These are phyloP conservation scores for Baorangia bicolor DNA, from an alignment of 768 basidiomycete species.

Conservation along the genomic window DNA sequence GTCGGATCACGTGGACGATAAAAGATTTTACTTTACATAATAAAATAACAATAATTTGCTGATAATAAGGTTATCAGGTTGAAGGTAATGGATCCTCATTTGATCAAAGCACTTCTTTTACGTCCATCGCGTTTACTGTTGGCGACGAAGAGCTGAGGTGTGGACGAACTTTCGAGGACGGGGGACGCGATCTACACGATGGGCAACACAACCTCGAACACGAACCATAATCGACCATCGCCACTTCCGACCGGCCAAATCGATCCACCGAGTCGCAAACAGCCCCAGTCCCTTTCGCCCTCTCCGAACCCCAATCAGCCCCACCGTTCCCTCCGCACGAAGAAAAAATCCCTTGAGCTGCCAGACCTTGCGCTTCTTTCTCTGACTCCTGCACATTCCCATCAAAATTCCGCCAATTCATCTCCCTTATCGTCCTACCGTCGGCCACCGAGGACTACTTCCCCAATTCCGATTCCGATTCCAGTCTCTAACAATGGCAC, in stretches of 20 bases:
- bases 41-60: constrained; percentile 8
- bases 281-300: constrained; percentile 32
- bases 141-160: constrained; percentile 18
- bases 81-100: constrained; percentile 25
- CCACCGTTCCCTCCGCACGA: constrained; percentile 61
- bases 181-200: constrained; percentile 27
- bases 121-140: constrained; percentile 31
- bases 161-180: constrained; percentile 14
- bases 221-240: constrained; percentile 29
- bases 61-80: constrained; percentile 24
- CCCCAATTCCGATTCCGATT: constrained; percentile 50
- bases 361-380: constrained; percentile 65
- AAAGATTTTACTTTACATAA: constrained; percentile 10
- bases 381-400: constrained; percentile 42
- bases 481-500: constrained; percentile 38
- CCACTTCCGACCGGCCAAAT: constrained; percentile 25
- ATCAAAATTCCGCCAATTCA: constrained; percentile 36
- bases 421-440: constrained; percentile 44
- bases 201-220: constrained; percentile 35
- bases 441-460: constrained; percentile 41
- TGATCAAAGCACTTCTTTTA: constrained; percentile 30
- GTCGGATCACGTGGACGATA: neutral
- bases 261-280: constrained; percentile 21
- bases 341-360: constrained; percentile 73
- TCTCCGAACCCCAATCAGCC: constrained; percentile 44